These are phyloP conservation scores for Tagetes patula DNA, from an alignment of 129 eudicot species.

Conservation along the genomic window DNA sequence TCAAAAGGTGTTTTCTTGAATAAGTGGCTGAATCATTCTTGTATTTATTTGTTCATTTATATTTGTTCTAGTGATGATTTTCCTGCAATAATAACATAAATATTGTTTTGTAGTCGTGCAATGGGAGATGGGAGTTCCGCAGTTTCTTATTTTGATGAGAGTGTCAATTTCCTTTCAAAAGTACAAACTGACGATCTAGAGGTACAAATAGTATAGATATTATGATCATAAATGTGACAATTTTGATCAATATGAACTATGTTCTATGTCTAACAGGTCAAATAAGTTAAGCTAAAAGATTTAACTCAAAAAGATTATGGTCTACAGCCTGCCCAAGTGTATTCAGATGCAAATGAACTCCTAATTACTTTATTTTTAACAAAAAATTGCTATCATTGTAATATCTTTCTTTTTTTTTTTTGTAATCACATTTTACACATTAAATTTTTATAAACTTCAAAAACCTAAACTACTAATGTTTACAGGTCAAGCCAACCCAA, in stretches of 20 bases:
- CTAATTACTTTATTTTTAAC: not conserved
- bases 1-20: not conserved
- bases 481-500: not conserved
- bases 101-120: slow-evolving; percentile 63
- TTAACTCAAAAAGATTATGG: not conserved
- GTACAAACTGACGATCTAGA: slow-evolving; percentile 68
- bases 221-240: not conserved
- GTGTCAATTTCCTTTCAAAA: slow-evolving; percentile 62
- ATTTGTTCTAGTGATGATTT: not conserved
- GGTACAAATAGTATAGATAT: slow-evolving; percentile 38
- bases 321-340: not conserved
- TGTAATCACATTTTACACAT: not conserved
- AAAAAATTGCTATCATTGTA: not conserved
- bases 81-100: not conserved
- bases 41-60: not conserved
- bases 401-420: not conserved
- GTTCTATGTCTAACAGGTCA: not conserved
- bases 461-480: not conserved
- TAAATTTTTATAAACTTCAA: not conserved
- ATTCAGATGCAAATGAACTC: not conserved
- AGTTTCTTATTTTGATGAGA: slow-evolving; percentile 77
- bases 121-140: slow-evolving; percentile 78
- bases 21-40: not conserved
- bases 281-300: not conserved
- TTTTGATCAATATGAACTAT: not conserved